phyloP scores from a whole-genome alignment of 257 asterid species.

The Fraxinus cuspidata region DNA sequence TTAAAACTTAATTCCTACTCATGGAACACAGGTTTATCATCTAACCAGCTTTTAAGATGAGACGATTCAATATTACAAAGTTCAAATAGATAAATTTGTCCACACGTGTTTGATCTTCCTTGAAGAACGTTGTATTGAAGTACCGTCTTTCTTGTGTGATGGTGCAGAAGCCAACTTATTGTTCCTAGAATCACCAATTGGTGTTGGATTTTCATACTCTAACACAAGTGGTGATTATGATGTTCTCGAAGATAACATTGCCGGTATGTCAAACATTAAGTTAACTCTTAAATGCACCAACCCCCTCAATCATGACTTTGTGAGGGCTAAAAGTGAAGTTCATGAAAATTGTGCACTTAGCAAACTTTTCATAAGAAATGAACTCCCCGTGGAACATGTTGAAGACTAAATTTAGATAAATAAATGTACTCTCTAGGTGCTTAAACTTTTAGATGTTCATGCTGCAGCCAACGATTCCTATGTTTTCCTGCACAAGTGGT shows the following conservation, averaged over 20 bases:
- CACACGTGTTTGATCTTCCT: background rate
- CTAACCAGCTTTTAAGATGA: background rate
- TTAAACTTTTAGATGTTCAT: slow-evolving; percentile 6
- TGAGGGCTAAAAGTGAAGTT: background rate
- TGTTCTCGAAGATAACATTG: too few species aligned
- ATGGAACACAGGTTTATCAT: slow-evolving; percentile 73
- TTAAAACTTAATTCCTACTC: slow-evolving; percentile 66
- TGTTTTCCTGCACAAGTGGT: slow-evolving; percentile 78
- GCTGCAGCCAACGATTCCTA: slow-evolving; percentile 76
- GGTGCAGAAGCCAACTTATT: slow-evolving; percentile 85
- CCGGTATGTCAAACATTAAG: too few species aligned
- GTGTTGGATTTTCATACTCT: slow-evolving; percentile 90
- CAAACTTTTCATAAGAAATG: background rate
- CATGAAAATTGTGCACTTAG: background rate
- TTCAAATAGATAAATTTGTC: background rate
- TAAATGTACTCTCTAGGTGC: background rate
- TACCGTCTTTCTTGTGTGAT: slow-evolving; percentile 24
- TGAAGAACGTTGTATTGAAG: slow-evolving; percentile 4
- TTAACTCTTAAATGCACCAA: too few species aligned
- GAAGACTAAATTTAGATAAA: background rate
- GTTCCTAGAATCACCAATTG: slow-evolving; percentile 84
- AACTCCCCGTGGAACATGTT: background rate
- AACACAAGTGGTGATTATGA: slow-evolving; percentile 23
- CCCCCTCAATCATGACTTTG: background rate
- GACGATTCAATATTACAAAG: background rate